phyloP scores from a whole-genome alignment of 176 grass and related monocot species.

The Phoenix dactylifera region DNA sequence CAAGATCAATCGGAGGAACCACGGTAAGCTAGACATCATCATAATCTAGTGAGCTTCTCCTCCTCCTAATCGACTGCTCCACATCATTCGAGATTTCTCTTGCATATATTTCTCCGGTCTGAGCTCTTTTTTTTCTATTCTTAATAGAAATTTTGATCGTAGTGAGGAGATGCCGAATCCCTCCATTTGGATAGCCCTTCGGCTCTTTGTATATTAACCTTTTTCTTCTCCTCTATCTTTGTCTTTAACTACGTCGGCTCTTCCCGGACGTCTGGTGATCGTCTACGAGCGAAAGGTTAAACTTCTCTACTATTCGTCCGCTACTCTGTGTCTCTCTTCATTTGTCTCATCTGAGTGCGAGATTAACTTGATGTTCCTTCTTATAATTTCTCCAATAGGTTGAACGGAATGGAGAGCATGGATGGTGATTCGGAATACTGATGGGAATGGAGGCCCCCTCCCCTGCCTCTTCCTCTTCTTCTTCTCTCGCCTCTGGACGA shows the following conservation, averaged over 20 bases:
- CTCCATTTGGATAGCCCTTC: constrained; percentile 71
- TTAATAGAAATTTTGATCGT: neutral
- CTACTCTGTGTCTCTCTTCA: neutral
- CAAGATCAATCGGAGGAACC: constrained; percentile 56
- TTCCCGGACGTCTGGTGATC: constrained; percentile 68
- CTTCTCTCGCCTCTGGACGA: no score
- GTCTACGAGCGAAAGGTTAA: constrained; percentile 69
- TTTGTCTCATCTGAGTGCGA: constrained; percentile 18
- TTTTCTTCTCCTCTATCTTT: no score
- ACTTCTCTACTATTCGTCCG: neutral
- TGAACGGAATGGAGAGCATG: no score
- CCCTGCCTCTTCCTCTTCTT: no score
- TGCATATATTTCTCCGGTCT: no score
- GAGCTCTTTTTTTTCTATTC: neutral
- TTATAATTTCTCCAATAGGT: neutral
- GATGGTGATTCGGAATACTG: no score
- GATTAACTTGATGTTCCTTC: neutral
- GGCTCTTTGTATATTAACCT: constrained; percentile 24
- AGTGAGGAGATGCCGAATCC: constrained; percentile 95
- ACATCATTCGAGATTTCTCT: no score
- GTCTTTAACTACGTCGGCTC: no score
- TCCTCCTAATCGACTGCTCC: neutral
- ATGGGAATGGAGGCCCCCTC: no score
- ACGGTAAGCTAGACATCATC: constrained; percentile 82
- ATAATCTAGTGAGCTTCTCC: constrained; percentile 54